Evolutionary conservation across 257 asterid species (phyloP).

Genomic region (Rehmannia glutinosa): DNA sequence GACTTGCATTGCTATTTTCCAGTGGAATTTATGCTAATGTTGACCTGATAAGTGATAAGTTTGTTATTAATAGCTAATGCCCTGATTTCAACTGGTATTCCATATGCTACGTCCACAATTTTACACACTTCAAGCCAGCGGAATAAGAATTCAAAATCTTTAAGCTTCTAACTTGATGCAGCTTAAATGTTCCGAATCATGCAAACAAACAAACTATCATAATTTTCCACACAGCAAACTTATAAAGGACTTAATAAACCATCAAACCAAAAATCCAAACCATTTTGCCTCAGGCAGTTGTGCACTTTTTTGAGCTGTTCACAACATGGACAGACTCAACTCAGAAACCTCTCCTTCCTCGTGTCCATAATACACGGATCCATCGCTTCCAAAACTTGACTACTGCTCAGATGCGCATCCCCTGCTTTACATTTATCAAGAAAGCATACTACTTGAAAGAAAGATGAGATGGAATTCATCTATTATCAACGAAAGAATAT

Average conservation of each 20-base stretch:
- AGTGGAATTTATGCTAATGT: background rate
- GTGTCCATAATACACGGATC: slow-evolving; percentile 61
- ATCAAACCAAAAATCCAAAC: no score
- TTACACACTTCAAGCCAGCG: no score
- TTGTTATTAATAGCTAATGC: no score
- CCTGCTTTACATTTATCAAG: slow-evolving; percentile 58
- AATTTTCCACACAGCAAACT: background rate
- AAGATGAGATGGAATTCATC: no score
- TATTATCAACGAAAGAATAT: no score
- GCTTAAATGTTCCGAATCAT: background rate
- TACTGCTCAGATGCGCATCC: slow-evolving; percentile 43
- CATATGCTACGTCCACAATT: no score
- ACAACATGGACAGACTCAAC: slow-evolving; percentile 83
- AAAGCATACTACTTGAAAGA: no score
- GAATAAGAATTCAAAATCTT: background rate
- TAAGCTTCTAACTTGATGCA: background rate
- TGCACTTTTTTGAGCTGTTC: slow-evolving; percentile 69
- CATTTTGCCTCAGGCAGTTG: slow-evolving; percentile 35
- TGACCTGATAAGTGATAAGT: background rate
- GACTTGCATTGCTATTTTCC: no score
- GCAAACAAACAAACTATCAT: background rate
- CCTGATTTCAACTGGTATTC: no score
- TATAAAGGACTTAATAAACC: background rate
- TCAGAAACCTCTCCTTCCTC: slow-evolving; percentile 84
- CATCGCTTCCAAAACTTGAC: slow-evolving; percentile 69